Conservation (phyloP, 331 rosid species). For the Rosa hybrid region DNA sequence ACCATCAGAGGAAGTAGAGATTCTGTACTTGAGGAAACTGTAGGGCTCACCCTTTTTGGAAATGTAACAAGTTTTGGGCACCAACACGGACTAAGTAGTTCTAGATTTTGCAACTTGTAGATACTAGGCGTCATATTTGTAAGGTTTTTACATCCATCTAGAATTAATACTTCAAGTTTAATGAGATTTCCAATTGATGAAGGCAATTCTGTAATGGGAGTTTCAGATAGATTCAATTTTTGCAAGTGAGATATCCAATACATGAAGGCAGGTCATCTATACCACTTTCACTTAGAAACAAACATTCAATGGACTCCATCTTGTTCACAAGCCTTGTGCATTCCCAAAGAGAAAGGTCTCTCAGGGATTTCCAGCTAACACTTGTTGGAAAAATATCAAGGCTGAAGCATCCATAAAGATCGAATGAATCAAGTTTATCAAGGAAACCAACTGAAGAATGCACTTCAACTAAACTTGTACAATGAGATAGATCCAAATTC, state of each 20-base stretch:
- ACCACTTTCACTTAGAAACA: not conserved
- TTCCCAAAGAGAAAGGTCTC: not conserved
- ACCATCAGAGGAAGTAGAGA: too few species aligned
- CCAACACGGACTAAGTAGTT: too few species aligned
- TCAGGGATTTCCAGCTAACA: not conserved
- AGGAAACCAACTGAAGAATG: not conserved
- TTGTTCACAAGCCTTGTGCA: not conserved
- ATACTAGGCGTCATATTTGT: too few species aligned
- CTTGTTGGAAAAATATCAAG: not conserved
- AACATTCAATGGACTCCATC: not conserved
- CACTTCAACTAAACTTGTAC: too few species aligned
- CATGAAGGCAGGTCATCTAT: not conserved
- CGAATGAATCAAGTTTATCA: too few species aligned
- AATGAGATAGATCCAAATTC: too few species aligned
- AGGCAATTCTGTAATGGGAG: not conserved
- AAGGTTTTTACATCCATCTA: too few species aligned
- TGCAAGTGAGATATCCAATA: not conserved
- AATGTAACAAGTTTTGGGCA: too few species aligned
- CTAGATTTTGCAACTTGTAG: too few species aligned
- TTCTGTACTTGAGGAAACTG: too few species aligned
- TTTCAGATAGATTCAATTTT: not conserved
- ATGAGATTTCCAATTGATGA: not conserved
- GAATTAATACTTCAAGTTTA: too few species aligned
- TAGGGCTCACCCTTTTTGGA: too few species aligned
- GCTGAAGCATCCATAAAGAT: not conserved